Evolutionary conservation across 805 yeast genomes (phyloP).

Genomic region (Cephaloascus albidus): DNA sequence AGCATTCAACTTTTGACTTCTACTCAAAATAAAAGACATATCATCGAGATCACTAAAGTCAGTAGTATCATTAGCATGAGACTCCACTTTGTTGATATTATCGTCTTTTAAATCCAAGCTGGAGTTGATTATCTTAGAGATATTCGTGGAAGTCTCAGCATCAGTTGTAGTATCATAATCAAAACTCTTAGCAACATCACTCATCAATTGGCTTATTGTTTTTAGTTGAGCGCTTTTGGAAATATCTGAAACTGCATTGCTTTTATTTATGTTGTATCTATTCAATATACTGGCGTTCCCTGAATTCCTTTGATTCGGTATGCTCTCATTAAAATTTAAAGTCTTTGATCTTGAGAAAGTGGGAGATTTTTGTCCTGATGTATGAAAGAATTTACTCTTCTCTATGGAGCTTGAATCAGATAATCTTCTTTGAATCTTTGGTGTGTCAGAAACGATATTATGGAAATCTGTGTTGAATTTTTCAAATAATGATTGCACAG

Average conservation of each 20-base stretch:
- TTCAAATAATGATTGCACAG: slow-evolving; percentile 24
- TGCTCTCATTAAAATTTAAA: no score
- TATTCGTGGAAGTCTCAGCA: no score
- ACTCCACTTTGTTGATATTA: not conserved
- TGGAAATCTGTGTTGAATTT: slow-evolving; percentile 32
- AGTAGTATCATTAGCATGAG: slow-evolving; percentile 1
- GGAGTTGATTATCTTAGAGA: no score
- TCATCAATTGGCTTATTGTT: no score
- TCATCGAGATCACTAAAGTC: slow-evolving; percentile 1
- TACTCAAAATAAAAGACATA: not conserved
- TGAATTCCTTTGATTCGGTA: no score
- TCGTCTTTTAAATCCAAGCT: no score
- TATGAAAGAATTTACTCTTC: slow-evolving; percentile 8
- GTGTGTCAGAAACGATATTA: slow-evolving; percentile 19
- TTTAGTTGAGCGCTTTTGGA: no score
- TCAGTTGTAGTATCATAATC: not conserved
- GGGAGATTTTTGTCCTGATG: slow-evolving; percentile 17
- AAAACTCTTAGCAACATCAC: slow-evolving; percentile 5
- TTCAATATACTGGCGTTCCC: no score
- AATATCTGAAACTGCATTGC: no score
- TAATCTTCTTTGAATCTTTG: slow-evolving; percentile 20
- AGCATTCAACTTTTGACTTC: no score
- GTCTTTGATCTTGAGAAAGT: slow-evolving; percentile 27
- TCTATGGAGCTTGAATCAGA: slow-evolving; percentile 17
- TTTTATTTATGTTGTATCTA: no score